These are phyloP conservation scores for Globisporangium megalacanthum DNA, from an alignment of 352 stramenopile genomes.

Conservation along the genomic window DNA sequence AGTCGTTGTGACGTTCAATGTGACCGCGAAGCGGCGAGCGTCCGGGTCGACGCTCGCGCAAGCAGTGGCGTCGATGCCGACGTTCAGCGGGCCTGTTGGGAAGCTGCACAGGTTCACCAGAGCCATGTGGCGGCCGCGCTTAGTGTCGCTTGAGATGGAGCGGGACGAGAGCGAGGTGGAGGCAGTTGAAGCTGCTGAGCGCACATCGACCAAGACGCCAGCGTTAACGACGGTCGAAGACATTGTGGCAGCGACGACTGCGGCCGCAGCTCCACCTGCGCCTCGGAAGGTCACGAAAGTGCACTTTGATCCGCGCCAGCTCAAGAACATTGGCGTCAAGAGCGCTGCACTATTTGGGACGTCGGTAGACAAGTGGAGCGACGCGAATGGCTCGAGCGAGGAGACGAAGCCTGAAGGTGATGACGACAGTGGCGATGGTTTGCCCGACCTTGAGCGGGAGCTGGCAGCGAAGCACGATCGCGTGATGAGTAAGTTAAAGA, in stretches of 20 bases:
- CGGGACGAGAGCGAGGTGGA: constrained; percentile 1
- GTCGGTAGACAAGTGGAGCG: constrained; percentile 63
- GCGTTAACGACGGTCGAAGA: constrained; percentile 7
- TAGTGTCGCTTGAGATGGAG: constrained; percentile 22
- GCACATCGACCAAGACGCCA: not conserved
- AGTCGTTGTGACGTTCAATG: constrained; percentile 32
- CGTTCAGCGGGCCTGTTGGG: constrained; percentile 32
- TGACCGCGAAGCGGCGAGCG: constrained; percentile 14
- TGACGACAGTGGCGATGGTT: not conserved
- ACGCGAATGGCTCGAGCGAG: constrained; percentile 23
- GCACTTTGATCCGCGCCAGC: constrained; percentile 46
- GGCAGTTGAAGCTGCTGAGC: not conserved
- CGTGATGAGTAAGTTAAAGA: constrained; percentile 64
- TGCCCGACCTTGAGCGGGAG: constrained; percentile 20
- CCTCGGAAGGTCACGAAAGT: constrained; percentile 20
- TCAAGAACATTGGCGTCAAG: constrained; percentile 59
- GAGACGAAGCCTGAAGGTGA: constrained; percentile 8
- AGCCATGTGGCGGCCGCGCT: constrained; percentile 18
- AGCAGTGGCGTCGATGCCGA: constrained; percentile 1
- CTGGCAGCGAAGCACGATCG: constrained; percentile 58
- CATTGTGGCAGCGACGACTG: not conserved
- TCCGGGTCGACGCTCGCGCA: not conserved
- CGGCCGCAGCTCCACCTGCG: not conserved
- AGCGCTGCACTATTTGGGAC: constrained; percentile 57
- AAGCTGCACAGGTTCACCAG: constrained; percentile 26